Evolutionary conservation across 768 basidiomycete genomes (phyloP).

Genomic region (Gloeostereum incarnatum): DNA sequence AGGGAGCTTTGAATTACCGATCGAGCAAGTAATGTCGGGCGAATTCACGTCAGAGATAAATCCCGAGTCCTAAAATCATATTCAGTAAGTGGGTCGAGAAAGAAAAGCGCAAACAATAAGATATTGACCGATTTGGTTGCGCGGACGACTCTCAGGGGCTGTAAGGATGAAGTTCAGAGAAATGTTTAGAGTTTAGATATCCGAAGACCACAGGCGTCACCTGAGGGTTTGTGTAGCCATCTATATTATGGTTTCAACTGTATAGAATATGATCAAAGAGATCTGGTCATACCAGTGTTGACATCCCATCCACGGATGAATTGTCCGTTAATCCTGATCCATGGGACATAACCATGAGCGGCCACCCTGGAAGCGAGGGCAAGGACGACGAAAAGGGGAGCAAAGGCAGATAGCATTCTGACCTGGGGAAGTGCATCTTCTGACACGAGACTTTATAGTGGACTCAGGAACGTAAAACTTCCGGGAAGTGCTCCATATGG

Average conservation of each 20-base stretch:
- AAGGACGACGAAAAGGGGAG: slow-evolving; percentile 9
- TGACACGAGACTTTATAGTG: too few species aligned
- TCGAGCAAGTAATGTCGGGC: slow-evolving; percentile 26
- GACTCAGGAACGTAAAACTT: too few species aligned
- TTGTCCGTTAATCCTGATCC: slow-evolving; percentile 20
- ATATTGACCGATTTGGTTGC: background rate
- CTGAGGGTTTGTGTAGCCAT: slow-evolving; percentile 24
- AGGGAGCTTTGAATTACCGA: slow-evolving; percentile 25
- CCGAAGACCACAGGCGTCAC: slow-evolving; percentile 8
- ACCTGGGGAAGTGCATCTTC: too few species aligned
- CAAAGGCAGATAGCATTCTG: too few species aligned
- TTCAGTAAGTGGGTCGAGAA: background rate
- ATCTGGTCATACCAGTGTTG: slow-evolving; percentile 21
- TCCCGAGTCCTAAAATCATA: slow-evolving; percentile 21
- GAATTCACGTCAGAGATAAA: slow-evolving; percentile 21
- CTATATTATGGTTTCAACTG: too few species aligned
- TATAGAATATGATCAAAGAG: too few species aligned
- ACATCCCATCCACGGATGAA: slow-evolving; percentile 26
- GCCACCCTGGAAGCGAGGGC: slow-evolving; percentile 14
- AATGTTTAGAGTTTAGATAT: too few species aligned
- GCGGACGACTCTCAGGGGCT: too few species aligned
- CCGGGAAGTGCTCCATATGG: too few species aligned
- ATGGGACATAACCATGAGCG: slow-evolving; percentile 26
- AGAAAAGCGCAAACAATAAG: too few species aligned
- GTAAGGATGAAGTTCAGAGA: too few species aligned